phyloP scores from a whole-genome alignment of 306 rosid species.

The Cucurbita maxima region DNA sequence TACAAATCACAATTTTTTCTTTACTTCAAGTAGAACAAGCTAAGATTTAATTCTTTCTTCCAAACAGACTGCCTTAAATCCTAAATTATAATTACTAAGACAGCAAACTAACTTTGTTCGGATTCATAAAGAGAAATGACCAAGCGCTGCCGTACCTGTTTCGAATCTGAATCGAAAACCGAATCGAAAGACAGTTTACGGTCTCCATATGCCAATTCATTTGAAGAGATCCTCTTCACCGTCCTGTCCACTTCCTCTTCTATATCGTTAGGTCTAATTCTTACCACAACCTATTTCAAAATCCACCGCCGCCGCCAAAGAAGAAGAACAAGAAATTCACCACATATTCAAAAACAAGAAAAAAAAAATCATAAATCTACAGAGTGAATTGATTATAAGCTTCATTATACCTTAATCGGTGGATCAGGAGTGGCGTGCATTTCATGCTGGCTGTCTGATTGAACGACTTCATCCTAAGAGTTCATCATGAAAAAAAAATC shows the following conservation, averaged over 20 bases:
- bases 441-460: slow-evolving; percentile 7
- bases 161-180: slow-evolving; percentile 53
- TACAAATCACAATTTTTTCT: neutral
- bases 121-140: neutral
- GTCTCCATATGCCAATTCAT: slow-evolving; percentile 39
- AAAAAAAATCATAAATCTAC: neutral
- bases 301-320: neutral
- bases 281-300: slow-evolving; percentile 54
- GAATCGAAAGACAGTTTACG: slow-evolving; percentile 51
- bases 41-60: neutral
- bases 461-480: slow-evolving; percentile 11
- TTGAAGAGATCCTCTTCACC: slow-evolving; percentile 53
- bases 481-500: neutral
- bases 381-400: neutral
- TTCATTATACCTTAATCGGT: slow-evolving; percentile 17
- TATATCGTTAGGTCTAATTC: slow-evolving; percentile 49
- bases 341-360: neutral
- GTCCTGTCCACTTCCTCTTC: slow-evolving; percentile 29
- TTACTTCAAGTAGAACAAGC: neutral
- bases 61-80: neutral
- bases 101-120: neutral
- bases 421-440: slow-evolving; percentile 3
- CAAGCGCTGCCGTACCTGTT: slow-evolving; percentile 33
- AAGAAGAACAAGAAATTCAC: neutral
- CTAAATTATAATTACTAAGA: neutral